These are phyloP conservation scores for Tylopilus sp. DNA, from an alignment of 768 basidiomycete species.

Conservation along the genomic window DNA sequence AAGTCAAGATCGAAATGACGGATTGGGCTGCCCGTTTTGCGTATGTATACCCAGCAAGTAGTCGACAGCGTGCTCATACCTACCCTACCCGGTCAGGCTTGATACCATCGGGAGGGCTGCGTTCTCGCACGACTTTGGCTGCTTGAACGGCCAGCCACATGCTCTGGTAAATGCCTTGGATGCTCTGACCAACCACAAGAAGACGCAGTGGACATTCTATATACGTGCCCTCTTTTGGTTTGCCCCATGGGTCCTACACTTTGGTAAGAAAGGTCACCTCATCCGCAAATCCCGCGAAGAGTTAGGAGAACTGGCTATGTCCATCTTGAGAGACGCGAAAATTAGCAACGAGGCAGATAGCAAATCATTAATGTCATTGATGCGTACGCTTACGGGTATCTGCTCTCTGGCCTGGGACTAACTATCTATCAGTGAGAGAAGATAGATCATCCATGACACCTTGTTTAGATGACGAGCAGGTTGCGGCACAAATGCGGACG, in stretches of 20 bases:
- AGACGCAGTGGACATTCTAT: conserved; percentile 55
- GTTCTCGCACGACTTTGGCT: conserved; percentile 59
- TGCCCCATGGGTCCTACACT: conserved; percentile 50
- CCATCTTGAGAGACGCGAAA: conserved; percentile 56
- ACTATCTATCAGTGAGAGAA: conserved; percentile 34
- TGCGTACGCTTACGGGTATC: conserved; percentile 37
- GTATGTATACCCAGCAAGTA: conserved; percentile 34
- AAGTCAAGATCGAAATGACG: conserved; percentile 52
- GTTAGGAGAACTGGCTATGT: conserved; percentile 48
- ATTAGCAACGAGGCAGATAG: conserved; percentile 39
- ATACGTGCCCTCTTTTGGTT: conserved; percentile 64
- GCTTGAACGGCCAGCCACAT: conserved; percentile 48
- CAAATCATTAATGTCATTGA: conserved; percentile 51
- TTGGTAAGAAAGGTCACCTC: conserved; percentile 58
- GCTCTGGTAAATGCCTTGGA: conserved; percentile 51
- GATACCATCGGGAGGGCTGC: conserved; percentile 61
- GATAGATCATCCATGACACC: conserved; percentile 40
- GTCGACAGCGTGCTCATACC: not conserved
- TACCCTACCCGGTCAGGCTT: conserved; percentile 35
- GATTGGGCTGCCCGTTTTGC: conserved; percentile 60
- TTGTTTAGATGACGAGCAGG: conserved; percentile 44
- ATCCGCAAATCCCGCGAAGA: conserved; percentile 52
- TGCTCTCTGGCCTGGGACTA: not conserved
- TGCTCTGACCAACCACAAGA: conserved; percentile 58
- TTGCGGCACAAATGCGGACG: conserved; percentile 60